These are phyloP conservation scores for Trichosporon asahii DNA, from an alignment of 1,284 basidiomycete species.

Conservation along the genomic window DNA sequence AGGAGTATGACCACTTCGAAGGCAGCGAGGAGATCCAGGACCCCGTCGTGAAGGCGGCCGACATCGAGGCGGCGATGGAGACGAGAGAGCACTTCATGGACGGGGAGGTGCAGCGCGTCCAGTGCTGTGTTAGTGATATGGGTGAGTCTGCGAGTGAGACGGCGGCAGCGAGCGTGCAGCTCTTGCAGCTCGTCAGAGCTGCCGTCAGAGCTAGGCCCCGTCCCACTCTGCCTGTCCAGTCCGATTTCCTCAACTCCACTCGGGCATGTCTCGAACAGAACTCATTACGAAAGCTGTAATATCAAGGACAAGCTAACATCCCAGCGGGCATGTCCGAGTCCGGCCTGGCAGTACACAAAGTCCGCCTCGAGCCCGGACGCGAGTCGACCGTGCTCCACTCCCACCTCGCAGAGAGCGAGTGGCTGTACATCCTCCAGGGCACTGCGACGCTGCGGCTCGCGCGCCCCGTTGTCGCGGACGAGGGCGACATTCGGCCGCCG, in stretches of 20 bases:
- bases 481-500: constrained; percentile 19
- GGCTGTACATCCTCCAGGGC: constrained; percentile 33
- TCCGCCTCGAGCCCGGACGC: constrained; percentile 23
- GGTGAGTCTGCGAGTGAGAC: constrained; percentile 23
- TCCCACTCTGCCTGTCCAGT: too few species aligned
- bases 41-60: constrained; percentile 26
- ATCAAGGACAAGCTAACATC: neutral
- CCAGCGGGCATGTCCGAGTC: constrained; percentile 19
- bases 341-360: constrained; percentile 31
- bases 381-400: constrained; percentile 34
- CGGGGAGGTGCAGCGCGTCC: constrained; percentile 17
- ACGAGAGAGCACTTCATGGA: constrained; percentile 27
- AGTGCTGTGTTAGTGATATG: constrained; percentile 28
- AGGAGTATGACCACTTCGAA: constrained; percentile 7
- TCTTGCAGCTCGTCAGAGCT: too few species aligned
- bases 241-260: too few species aligned
- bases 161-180: too few species aligned
- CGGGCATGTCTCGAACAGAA: too few species aligned
- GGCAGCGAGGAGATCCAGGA: neutral
- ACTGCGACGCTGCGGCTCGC: constrained; percentile 22
- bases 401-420: constrained; percentile 31
- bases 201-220: too few species aligned
- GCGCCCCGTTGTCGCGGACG: neutral
- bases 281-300: too few species aligned
- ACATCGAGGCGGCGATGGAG: constrained; percentile 28